Base-by-base conservation (phyloP, 2,329 filamentous ascomycete species). In the Fusarium tanahbumbuense region DNA sequence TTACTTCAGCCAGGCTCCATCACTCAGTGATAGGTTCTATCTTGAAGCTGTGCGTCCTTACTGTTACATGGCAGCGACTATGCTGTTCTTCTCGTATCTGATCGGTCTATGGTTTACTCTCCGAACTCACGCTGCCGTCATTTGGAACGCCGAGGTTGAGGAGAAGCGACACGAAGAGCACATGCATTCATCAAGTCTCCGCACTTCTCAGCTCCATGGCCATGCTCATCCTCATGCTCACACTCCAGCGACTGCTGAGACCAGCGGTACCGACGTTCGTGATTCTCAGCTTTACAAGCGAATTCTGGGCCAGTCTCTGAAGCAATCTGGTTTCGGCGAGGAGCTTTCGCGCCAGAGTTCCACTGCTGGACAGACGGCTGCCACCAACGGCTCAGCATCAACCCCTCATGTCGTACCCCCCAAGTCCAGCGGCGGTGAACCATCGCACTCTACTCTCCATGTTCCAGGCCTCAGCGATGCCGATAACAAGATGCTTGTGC, bases 71-170 rank as follows among this genome's bases (percentile, higher is more conserved):
- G 92, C 93, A 7, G 93, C 96, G 1, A 82, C 91, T 6, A 86
- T 97, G 76, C 85, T 99, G 16, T 98, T 99, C 81, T 83, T 97
- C 28, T 97, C 94, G 2, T 99, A 99, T 78, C 85, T 96, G 37
- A 96, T 98, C 64, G 96, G 96, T 25, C 85, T 99, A 16, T 93
- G 96, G 86, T 99, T 99, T 80, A 99, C 96, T 1, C 87, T 99
- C 22, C 88, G 96, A 69, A 99, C 96, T 0, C 96, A 99, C 78
- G 96, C 96, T 6, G 94, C 97, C 7, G 92, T 98, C 47, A 99
- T 99, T 71, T 99, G 96, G 96, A 96, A 94, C 75, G 91, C 88
- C 11, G 94, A 98, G 67, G 78, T 86, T 5, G 92, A 94, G 41
- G 92, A 94, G 80, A 94, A 93, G 81, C 91, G 89, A 74, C 84